phyloP scores from a whole-genome alignment of 331 rosid species.

The Malus hybrid region DNA sequence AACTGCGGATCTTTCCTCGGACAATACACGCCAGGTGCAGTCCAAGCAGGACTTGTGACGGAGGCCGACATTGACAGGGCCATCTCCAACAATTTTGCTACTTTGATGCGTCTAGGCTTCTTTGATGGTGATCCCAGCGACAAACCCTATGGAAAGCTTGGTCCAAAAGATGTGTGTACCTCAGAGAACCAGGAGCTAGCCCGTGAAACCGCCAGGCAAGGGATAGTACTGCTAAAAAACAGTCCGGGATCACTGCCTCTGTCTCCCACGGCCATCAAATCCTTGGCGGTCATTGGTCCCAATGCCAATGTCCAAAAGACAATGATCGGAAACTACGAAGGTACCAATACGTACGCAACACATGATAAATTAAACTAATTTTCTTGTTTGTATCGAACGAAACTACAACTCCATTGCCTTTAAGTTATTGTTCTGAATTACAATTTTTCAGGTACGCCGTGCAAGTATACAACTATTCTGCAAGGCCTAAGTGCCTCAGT shows the following conservation, averaged over 20 bases:
- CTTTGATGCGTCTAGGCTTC: constrained; percentile 92
- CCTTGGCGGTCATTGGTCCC: constrained; percentile 95
- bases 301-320: constrained; percentile 85
- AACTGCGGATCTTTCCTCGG: constrained; percentile 76
- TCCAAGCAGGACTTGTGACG: constrained; percentile 63
- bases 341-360: constrained; percentile 13
- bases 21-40: constrained; percentile 67
- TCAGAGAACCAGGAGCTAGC: constrained; percentile 61
- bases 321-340: constrained; percentile 95
- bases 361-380: neutral
- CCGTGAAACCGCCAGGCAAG: constrained; percentile 94
- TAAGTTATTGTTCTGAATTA: neutral
- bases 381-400: neutral
- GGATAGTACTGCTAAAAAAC: constrained; percentile 91
- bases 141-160: constrained; percentile 69
- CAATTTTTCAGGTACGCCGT: constrained; percentile 66
- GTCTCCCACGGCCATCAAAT: constrained; percentile 52
- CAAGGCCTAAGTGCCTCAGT: constrained; percentile 72
- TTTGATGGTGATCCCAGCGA: constrained; percentile 88
- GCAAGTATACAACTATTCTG: constrained; percentile 77
- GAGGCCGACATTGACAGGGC: constrained; percentile 74
- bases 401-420: neutral
- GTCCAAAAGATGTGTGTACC: constrained; percentile 95
- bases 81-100: constrained; percentile 68
- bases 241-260: constrained; percentile 65